Evolutionary conservation across 2,329 filamentous ascomycete genomes (phyloP).

Genomic region (Fusarium udum): DNA sequence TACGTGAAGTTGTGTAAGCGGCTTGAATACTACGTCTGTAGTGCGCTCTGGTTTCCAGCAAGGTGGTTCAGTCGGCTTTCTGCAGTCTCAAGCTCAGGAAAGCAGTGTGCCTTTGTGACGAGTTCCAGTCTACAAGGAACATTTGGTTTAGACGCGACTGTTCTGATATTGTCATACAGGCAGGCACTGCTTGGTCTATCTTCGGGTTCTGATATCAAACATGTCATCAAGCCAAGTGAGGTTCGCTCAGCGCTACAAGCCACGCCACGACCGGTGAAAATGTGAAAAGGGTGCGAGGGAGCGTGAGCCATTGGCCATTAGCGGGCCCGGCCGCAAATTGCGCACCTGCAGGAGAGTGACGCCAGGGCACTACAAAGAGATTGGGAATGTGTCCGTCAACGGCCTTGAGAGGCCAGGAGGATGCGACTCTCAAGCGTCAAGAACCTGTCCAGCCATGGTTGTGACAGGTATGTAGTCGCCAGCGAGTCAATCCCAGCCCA

Average conservation of each 20-base stretch:
- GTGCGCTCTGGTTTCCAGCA: slow-evolving; percentile 29
- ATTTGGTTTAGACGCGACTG: background rate
- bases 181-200: background rate
- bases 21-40: slow-evolving; percentile 28
- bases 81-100: slow-evolving; percentile 19
- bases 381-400: slow-evolving; percentile 18
- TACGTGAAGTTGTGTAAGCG: slow-evolving; percentile 39
- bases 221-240: slow-evolving; percentile 13
- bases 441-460: slow-evolving; percentile 3
- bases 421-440: slow-evolving; percentile 2
- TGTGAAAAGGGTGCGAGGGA: slow-evolving; percentile 19
- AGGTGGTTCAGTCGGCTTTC: slow-evolving; percentile 29
- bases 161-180: background rate
- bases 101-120: slow-evolving; percentile 4
- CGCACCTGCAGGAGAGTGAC: slow-evolving; percentile 28
- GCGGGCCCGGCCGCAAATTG: slow-evolving; percentile 38
- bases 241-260: slow-evolving; percentile 16
- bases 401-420: slow-evolving; percentile 12
- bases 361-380: slow-evolving; percentile 28
- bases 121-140: background rate
- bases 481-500: slow-evolving; percentile 20
- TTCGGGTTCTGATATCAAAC: slow-evolving; percentile 7
- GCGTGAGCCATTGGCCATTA: slow-evolving; percentile 13
- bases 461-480: slow-evolving; percentile 8
- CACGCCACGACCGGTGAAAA: slow-evolving; percentile 26